Percentiles rank a stretch among this genome's conserved stretches.
These are phyloP conservation scores for Candida sp. DNA, from an alignment of 1,139 yeast species.

Conservation along the genomic window DNA sequence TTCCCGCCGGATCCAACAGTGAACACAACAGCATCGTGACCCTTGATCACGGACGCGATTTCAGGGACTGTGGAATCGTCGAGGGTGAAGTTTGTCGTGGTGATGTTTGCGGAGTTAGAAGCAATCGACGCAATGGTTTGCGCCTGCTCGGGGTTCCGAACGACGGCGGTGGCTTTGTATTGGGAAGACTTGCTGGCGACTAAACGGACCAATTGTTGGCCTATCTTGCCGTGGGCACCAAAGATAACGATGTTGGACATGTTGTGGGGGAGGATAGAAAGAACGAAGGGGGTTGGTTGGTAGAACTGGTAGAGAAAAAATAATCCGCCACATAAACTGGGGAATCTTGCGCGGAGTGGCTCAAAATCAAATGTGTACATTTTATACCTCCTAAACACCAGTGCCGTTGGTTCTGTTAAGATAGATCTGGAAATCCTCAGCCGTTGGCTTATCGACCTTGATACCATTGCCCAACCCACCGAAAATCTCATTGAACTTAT, in stretches of 20 bases:
- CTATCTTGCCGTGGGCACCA: constrained; percentile 70
- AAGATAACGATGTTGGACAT: constrained; percentile 32
- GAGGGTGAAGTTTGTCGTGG: constrained; percentile 41
- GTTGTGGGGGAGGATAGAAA: not conserved
- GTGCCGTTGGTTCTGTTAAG: not conserved
- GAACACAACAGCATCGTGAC: constrained; percentile 62
- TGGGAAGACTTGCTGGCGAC: constrained; percentile 19
- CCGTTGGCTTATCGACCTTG: not conserved
- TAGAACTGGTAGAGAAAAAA: constrained; percentile 11
- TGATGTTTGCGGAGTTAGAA: constrained; percentile 35
- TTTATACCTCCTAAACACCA: not conserved
- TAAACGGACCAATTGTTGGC: constrained; percentile 38
- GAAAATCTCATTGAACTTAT: not conserved
- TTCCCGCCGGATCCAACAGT: constrained; percentile 70
- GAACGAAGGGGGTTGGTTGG: not conserved
- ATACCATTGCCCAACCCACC: not conserved
- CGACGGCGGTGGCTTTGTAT: constrained; percentile 51
- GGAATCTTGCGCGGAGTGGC: too few species aligned
- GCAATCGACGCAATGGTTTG: constrained; percentile 30
- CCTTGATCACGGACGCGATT: constrained; percentile 41
- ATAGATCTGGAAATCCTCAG: not conserved
- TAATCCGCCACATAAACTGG: too few species aligned
- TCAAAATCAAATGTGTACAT: too few species aligned
- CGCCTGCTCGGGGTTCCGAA: constrained; percentile 52
- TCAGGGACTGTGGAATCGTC: constrained; percentile 34